Base-by-base conservation (phyloP, 306 rosid species). In the Cucurbita pepo region DNA sequence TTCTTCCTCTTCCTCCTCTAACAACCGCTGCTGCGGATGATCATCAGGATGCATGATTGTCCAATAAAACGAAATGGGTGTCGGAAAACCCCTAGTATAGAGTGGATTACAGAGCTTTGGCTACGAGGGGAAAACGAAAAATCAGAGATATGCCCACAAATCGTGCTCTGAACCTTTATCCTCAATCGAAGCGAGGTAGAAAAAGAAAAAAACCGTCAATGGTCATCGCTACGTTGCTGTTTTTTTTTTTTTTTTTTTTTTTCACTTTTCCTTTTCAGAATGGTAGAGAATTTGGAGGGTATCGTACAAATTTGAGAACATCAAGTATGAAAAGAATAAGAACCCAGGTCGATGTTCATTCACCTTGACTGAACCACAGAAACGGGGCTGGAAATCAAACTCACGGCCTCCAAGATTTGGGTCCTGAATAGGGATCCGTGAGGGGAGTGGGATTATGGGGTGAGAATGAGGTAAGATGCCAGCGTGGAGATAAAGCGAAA, bases 41-140 rank as follows among this genome's bases (percentile, higher is more conserved):
- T 85, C 82, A 12, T 82, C 83, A 12, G 76, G 69, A 48, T 84
- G 56, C 98, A 92, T 92, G 34, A 41, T 38, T 14, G 16, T 21
- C 3, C 3, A 12, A 5, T 69, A 25, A 25, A 7, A 12, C 10
- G 19, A 59, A 10, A 13, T 34, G 62, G 40, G 58, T 3, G 25
- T 69, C 73, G 8, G 30, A 38, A n/a, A 55, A 14, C 4, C n/a
- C 15, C 7, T 9, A 56, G 3, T 22, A 41, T 0, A 6, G 38
- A 9, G 10, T 25, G 40, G 43, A 22, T 34, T 64, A 37, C 6
- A 57, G 47, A 77, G 73, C 50, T 72, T 53, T 56, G 37, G 40
- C 40, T 34, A 37, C 14, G 51, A 45, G 61, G 66, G 4, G 69
- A 5, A 22, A 48, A 3, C 0, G 19, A 51, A 51, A 16, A 16